Percentiles rank a stretch among this genome's conserved stretches.
phyloP scores from a whole-genome alignment of 139 green algal species.

The Tetratostichococcus sp. region DNA sequence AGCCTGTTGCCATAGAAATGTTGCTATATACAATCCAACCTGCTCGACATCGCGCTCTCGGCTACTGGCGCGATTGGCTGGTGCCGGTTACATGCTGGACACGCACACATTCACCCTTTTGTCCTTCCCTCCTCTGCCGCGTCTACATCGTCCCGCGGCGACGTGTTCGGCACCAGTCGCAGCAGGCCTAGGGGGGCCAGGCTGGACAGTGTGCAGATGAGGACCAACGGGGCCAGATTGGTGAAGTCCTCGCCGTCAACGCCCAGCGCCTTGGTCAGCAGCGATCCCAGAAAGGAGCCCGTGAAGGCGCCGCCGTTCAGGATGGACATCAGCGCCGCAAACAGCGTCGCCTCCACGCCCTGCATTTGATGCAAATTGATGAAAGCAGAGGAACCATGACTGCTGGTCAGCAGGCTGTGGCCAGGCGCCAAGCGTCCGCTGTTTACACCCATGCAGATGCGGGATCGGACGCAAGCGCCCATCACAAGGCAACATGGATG shows the following conservation, averaged over 20 bases:
- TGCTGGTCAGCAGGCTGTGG: too few relatives aligned
- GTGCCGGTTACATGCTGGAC: too few relatives aligned
- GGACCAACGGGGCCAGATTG: slow-evolving; percentile 53
- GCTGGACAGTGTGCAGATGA: slow-evolving; percentile 49
- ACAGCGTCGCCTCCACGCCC: slow-evolving; percentile 96
- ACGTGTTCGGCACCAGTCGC: slow-evolving; percentile 41
- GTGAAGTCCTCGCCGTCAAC: slow-evolving; percentile 71
- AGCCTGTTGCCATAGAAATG: too few relatives aligned
- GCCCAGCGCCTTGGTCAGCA: slow-evolving; percentile 66
- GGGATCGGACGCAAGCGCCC: not conserved
- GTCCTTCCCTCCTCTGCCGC: too few relatives aligned
- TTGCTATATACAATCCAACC: too few relatives aligned
- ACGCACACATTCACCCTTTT: too few relatives aligned
- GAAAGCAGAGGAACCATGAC: too few relatives aligned
- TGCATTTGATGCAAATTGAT: too few relatives aligned
- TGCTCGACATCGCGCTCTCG: too few relatives aligned
- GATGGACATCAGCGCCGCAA: slow-evolving; percentile 93
- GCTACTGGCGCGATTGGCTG: too few relatives aligned
- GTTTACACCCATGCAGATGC: not conserved
- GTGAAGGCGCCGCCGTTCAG: slow-evolving; percentile 76
- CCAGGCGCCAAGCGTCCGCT: too few relatives aligned
- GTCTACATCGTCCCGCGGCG: not conserved
- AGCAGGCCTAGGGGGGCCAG: slow-evolving; percentile 60
- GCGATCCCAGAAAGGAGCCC: slow-evolving; percentile 56
- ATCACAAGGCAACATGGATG: not conserved